Evolutionary conservation across 2,329 filamentous ascomycete species (phyloP), one percentile per base, ranked within the genome.

Genomic region (Xylaria sp.): DNA sequence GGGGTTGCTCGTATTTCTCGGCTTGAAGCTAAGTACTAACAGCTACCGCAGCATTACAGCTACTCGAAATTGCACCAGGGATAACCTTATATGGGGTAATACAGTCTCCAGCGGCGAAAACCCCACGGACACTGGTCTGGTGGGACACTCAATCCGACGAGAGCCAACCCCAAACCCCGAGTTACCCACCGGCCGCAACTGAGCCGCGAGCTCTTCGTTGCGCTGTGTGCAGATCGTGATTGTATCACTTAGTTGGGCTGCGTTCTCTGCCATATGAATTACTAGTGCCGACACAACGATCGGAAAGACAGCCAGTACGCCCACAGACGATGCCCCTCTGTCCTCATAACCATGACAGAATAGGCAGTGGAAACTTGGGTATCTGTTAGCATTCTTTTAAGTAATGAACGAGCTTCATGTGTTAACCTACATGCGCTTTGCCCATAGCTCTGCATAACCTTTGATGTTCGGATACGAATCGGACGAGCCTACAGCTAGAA

Each of bases 21-120:
- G 73, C 72, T 31, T 74, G 73, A 4, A 75, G 58, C 52, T 75
- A 66, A 3, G 71, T 66, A 23, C 66, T 71, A 0, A 52, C 67
- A 10, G 57, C 70, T 1, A 74, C 75, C 0, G 70, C 72, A 13
- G 72, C 73, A 18, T 74, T 75, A 15, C 71, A 74, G 4, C 73
- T 74, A 13, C 66, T 72, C 0, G 72, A 67, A 12, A 75, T 72
- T 0, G 74, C 68, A 12, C 70, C 61, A 0, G 71, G 68, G 10
- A 69, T 71, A 0, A 74, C 72, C 62, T 75, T 74, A 56, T 75
- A 72, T 1, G 46, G 46, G n/a, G 46, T 48, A 23, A 67, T 71
- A 36, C 71, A 74, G 12, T 77, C 75, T 0, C 75, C 75, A 13
- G 67, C 73, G 9, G 75, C 74, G 51, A 74, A 77, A 1, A 75